Evolutionary conservation across 1,284 basidiomycete species (phyloP), one percentile per base, ranked within the genome.

Genomic region (Lentinus polychrous): DNA sequence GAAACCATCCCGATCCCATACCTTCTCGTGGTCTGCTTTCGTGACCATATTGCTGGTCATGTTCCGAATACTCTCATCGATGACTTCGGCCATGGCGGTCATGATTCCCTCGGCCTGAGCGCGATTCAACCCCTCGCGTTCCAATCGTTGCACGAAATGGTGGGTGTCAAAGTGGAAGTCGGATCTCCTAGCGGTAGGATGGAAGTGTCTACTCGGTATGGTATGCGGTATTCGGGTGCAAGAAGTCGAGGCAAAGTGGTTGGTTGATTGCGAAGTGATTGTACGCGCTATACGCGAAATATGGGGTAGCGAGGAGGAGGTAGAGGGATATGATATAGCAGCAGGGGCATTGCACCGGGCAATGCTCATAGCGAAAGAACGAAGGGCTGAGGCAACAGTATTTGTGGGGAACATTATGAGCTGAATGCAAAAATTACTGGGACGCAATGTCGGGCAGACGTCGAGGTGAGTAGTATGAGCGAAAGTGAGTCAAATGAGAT

Each of bases 41-140:
- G 89, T 92, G 52, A 96, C 94, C 81, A 96, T 88, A 58, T 92
- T 92, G 55, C 81, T 84, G 38, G 91, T 91, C 90, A 97, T 94
- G 61, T 92, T 94, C 52, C 86, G 77, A 45, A 96, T 86, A 60
- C 89, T 91, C 74, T 97, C 94, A 65, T 95, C 91, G 45, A 97
- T 92, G 52, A 96, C 92, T 59, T 94, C 90, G 10, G 92, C 90
- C 76, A 97, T 86, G 14, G 93, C 91, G 43, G 82, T 78, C 91
- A 96, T 95, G 61, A 97, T 88, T 6, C 94, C 94, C 64, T 95
- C 92, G 1, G 93, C 92, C 67, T 96, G 94, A 17, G 82, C 78
- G 18, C 90, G 78, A 51, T 88, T 90, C 54, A 97, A 68, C 0
- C 94, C 94, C 61, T 96, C 87, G 46, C 82, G 74, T 66, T 94